Evolutionary conservation across 495 filamentous ascomycete genomes (phyloP).

Genomic region (Penicillium tannophilum): DNA sequence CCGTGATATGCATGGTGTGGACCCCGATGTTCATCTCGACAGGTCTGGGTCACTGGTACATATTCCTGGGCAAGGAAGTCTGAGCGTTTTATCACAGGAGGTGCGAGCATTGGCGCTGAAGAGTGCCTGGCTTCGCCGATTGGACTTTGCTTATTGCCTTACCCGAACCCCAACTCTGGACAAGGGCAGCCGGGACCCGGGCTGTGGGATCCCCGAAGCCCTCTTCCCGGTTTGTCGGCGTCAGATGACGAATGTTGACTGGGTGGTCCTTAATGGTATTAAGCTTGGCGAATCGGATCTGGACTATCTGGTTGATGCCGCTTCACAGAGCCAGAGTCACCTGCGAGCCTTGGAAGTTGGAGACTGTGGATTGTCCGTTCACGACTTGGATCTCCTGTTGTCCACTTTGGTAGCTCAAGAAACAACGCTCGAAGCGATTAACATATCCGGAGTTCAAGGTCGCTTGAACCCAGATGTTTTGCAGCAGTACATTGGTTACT

Average conservation of each 20-base stretch:
- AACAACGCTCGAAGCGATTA: constrained; percentile 71
- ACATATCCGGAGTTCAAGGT: constrained; percentile 76
- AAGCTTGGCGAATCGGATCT: constrained; percentile 80
- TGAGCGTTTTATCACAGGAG: constrained; percentile 72
- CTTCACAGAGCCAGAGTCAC: constrained; percentile 63
- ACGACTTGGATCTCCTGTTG: constrained; percentile 47
- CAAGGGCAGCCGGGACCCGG: constrained; percentile 59
- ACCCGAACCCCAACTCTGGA: constrained; percentile 54
- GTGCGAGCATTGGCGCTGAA: constrained; percentile 70
- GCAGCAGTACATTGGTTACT: constrained; percentile 63
- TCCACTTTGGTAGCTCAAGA: constrained; percentile 59
- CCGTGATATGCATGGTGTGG: constrained; percentile 60
- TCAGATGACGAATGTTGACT: constrained; percentile 75
- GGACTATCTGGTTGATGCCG: constrained; percentile 69
- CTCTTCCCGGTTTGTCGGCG: constrained; percentile 74
- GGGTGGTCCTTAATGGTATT: constrained; percentile 81
- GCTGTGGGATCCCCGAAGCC: constrained; percentile 78
- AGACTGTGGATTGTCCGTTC: constrained; percentile 67
- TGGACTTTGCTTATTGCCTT: constrained; percentile 65
- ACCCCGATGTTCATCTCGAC: constrained; percentile 63
- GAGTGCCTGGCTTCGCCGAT: constrained; percentile 60
- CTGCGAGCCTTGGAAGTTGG: constrained; percentile 82
- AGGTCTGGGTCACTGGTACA: constrained; percentile 57
- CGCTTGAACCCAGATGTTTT: constrained; percentile 66
- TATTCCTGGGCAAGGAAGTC: constrained; percentile 58